phyloP scores from a whole-genome alignment of 257 asterid species.

The Plantago major region DNA sequence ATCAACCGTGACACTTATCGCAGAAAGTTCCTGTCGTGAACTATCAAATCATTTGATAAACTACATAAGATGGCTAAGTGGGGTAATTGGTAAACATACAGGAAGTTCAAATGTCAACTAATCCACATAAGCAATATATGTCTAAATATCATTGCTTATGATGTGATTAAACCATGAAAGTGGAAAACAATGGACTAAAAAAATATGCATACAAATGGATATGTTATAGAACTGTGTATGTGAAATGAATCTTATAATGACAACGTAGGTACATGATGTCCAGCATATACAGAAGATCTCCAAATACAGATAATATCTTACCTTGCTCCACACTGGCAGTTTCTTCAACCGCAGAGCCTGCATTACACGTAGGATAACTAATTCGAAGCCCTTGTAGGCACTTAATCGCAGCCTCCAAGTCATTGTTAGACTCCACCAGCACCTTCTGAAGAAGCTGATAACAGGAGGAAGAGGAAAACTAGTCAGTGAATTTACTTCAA shows the following conservation, averaged over 20 bases:
- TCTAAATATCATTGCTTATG: no score
- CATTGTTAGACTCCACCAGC: conserved; percentile 47
- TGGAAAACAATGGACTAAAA: no score
- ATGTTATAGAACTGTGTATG: not conserved
- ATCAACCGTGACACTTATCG: no score
- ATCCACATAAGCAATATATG: no score
- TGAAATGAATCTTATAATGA: not conserved
- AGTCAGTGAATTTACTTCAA: conserved; percentile 14
- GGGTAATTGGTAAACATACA: no score
- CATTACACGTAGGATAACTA: conserved; percentile 28
- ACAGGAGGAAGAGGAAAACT: not conserved
- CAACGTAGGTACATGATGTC: not conserved
- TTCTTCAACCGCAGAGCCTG: conserved; percentile 33
- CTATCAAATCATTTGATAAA: no score
- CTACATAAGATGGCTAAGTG: no score
- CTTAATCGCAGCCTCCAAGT: conserved; percentile 50
- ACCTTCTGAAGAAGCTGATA: conserved; percentile 64
- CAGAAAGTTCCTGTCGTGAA: no score
- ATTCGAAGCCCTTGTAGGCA: conserved; percentile 45
- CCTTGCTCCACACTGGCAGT: conserved; percentile 34
- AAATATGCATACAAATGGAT: not conserved
- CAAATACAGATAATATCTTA: conserved; percentile 13
- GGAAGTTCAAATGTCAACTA: no score
- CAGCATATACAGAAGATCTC: no score
- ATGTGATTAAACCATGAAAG: no score